A percentile compares a stretch with the other conserved stretches of the same genome.
These are phyloP conservation scores for Cystobasidium pallidum DNA, from an alignment of 1,284 basidiomycete genomes.

Conservation along the genomic window DNA sequence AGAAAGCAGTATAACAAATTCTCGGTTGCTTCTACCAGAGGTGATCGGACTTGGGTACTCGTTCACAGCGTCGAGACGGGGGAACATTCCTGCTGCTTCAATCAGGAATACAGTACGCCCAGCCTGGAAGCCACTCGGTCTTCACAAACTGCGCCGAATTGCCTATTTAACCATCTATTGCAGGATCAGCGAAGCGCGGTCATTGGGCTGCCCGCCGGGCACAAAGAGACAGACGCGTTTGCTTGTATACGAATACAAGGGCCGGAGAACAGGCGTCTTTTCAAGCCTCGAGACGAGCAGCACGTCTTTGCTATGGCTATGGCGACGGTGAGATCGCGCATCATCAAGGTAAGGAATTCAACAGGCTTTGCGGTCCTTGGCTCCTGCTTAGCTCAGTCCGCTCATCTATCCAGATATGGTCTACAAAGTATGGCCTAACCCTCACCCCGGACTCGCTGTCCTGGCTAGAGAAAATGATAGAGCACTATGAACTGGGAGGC, in stretches of 20 bases:
- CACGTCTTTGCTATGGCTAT: slow-evolving; percentile 4
- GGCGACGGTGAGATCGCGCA: slow-evolving; percentile 24
- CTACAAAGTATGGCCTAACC: slow-evolving; percentile 39
- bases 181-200: too few relatives aligned
- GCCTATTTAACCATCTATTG: too few relatives aligned
- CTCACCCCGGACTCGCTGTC: slow-evolving; percentile 31
- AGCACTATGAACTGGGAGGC: slow-evolving; percentile 39
- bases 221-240: slow-evolving; percentile 17
- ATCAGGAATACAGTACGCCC: too few relatives aligned
- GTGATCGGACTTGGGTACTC: not conserved
- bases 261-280: not conserved
- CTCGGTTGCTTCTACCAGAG: not conserved
- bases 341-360: slow-evolving; percentile 41
- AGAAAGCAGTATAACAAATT: not conserved
- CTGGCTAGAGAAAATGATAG: slow-evolving; percentile 45
- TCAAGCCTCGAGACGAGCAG: not conserved
- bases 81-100: not conserved
- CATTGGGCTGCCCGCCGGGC: too few relatives aligned
- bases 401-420: slow-evolving; percentile 37
- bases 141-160: too few relatives aligned
- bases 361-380: too few relatives aligned
- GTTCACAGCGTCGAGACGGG: too few relatives aligned
- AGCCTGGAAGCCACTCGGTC: too few relatives aligned
- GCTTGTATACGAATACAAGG: not conserved
- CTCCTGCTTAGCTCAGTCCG: too few relatives aligned